A percentile compares a stretch with the other conserved stretches of the same genome.
phyloP scores from a whole-genome alignment of 176 grass and related monocot genomes.

The Musa schizocarpa region DNA sequence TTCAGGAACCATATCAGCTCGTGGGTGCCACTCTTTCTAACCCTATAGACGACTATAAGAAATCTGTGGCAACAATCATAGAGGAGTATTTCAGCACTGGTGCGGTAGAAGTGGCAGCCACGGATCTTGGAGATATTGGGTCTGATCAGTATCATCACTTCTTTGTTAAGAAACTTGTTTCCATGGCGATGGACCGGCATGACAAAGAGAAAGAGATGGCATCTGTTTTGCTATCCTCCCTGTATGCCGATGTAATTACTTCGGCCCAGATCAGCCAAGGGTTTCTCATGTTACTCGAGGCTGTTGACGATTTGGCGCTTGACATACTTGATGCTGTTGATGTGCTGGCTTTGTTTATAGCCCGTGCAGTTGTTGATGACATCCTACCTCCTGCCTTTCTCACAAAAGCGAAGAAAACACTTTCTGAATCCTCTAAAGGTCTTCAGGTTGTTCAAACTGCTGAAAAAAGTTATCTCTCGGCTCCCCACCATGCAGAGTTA shows the following conservation, averaged over 20 bases:
- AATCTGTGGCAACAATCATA: slow-evolving; percentile 11
- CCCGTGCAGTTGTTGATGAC: slow-evolving; percentile 16
- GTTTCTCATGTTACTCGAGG: slow-evolving; percentile 13
- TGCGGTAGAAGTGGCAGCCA: slow-evolving; percentile 3
- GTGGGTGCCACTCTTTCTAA: not conserved
- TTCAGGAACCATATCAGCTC: slow-evolving; percentile 8
- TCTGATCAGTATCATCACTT: slow-evolving; percentile 10
- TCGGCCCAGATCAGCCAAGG: slow-evolving; percentile 11
- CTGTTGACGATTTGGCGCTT: slow-evolving; percentile 10
- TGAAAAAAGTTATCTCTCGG: slow-evolving; percentile 9
- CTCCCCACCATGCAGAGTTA: slow-evolving; percentile 17
- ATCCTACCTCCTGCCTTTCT: slow-evolving; percentile 17
- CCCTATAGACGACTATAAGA: slow-evolving; percentile 8
- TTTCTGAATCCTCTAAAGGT: slow-evolving; percentile 16
- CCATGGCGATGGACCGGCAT: slow-evolving; percentile 20
- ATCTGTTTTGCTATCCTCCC: slow-evolving; percentile 7
- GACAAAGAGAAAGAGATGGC: slow-evolving; percentile 19
- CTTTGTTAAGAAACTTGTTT: slow-evolving; percentile 20
- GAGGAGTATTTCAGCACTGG: slow-evolving; percentile 10
- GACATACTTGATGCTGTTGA: slow-evolving; percentile 20
- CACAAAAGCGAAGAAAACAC: slow-evolving; percentile 7
- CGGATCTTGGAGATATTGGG: slow-evolving; percentile 4
- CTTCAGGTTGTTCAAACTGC: slow-evolving; percentile 14
- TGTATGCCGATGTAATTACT: slow-evolving; percentile 11
- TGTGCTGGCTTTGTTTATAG: slow-evolving; percentile 8